phyloP scores from a whole-genome alignment of 345 rosid genomes.

The Reutealis trisperma region DNA sequence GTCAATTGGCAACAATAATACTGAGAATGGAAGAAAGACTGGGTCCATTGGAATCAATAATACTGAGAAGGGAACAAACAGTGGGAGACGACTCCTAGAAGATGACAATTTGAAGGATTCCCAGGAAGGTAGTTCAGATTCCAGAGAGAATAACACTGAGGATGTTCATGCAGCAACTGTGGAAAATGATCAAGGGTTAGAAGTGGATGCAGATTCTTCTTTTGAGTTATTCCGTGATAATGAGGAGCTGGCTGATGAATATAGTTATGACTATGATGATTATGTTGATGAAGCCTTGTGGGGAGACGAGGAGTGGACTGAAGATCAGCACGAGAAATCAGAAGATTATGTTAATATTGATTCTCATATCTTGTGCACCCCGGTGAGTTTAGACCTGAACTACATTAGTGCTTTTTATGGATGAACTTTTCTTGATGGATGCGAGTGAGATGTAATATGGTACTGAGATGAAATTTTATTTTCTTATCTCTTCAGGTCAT shows the following conservation, averaged over 20 bases:
- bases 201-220: slow-evolving; percentile 87
- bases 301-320: slow-evolving; percentile 98
- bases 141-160: slow-evolving; percentile 40
- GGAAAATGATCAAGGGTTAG: slow-evolving; percentile 78
- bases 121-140: slow-evolving; percentile 48
- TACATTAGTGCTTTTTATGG: slow-evolving; percentile 1
- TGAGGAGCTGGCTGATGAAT: slow-evolving; percentile 91
- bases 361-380: slow-evolving; percentile 89
- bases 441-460: slow-evolving; percentile 12
- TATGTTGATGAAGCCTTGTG: slow-evolving; percentile 83
- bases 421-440: slow-evolving; percentile 13
- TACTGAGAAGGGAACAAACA: slow-evolving; percentile 8
- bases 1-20: too few relatives aligned
- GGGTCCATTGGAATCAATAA: neutral
- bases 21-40: too few relatives aligned
- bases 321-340: slow-evolving; percentile 72
- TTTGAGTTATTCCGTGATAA: slow-evolving; percentile 87
- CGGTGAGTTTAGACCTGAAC: slow-evolving; percentile 59
- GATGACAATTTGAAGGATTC: slow-evolving; percentile 52
- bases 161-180: slow-evolving; percentile 63
- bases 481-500: slow-evolving; percentile 62
- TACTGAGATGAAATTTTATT: slow-evolving; percentile 13
- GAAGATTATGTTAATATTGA: slow-evolving; percentile 94
- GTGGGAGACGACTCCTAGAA: slow-evolving; percentile 80
- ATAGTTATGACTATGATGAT: slow-evolving; percentile 91